Conservation (phyloP, 169 alveolate species). For the Cryptosporidium felis region DNA sequence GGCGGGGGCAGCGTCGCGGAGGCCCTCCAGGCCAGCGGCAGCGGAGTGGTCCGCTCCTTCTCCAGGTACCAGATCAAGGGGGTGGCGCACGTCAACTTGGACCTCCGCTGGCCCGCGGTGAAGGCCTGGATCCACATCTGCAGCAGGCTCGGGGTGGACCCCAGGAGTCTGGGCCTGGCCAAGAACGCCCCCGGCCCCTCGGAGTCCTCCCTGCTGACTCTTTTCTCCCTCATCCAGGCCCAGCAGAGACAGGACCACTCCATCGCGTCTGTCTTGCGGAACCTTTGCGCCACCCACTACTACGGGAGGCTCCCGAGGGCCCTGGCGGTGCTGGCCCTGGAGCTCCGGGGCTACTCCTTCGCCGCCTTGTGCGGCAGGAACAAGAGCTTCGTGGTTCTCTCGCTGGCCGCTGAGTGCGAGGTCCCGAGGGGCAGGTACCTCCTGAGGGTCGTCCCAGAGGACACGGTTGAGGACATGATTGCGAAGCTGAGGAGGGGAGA, state of each 20-base stretch:
- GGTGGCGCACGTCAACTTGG: slow-evolving; percentile 11
- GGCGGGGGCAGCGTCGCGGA: neutral
- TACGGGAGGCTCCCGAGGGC: neutral
- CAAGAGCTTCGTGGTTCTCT: neutral
- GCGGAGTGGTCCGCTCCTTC: slow-evolving; percentile 4
- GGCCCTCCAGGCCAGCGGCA: neutral
- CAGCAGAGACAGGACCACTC: slow-evolving; percentile 11
- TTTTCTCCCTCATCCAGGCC: slow-evolving; percentile 3
- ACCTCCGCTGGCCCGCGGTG: slow-evolving; percentile 63
- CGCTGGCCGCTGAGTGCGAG: neutral
- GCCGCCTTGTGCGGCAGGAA: neutral
- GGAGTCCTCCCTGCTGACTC: slow-evolving; percentile 21
- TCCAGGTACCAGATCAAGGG: slow-evolving; percentile 8
- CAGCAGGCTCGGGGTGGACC: slow-evolving; percentile 19
- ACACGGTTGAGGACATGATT: neutral
- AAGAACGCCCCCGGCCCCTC: neutral
- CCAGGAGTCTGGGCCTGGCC: slow-evolving; percentile 45
- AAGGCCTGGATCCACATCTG: slow-evolving; percentile 49
- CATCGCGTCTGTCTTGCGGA: neutral
- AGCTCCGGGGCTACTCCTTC: neutral
- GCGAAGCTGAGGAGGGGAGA: neutral
- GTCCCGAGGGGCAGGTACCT: slow-evolving; percentile 6
- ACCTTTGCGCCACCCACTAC: neutral
- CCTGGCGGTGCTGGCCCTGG: neutral
- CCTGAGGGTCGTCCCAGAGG: neutral